Conservation (phyloP, 768 basidiomycete genomes). For the Mrakia blollopis region DNA sequence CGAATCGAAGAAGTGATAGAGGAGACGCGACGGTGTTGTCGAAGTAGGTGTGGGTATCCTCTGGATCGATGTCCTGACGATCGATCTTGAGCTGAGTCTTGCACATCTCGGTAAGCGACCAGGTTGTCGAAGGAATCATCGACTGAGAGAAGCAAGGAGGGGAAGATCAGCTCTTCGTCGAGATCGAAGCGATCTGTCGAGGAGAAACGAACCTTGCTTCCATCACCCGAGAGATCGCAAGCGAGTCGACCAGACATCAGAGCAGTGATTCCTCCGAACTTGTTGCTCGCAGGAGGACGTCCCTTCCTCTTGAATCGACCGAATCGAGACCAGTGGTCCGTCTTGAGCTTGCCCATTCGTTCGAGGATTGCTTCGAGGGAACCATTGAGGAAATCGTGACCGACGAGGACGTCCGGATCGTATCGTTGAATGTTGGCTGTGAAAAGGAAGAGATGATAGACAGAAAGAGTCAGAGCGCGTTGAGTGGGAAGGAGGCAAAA, state of each 20-base stretch:
- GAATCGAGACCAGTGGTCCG: slow-evolving; percentile 89
- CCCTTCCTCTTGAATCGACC: slow-evolving; percentile 70
- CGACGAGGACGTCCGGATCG: slow-evolving; percentile 91
- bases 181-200: not conserved
- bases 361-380: slow-evolving; percentile 84
- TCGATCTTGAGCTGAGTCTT: slow-evolving; percentile 76
- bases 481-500: not conserved
- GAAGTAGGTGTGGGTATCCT: slow-evolving; percentile 85
- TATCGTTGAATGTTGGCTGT: slow-evolving; percentile 70
- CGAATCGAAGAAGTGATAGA: slow-evolving; percentile 74
- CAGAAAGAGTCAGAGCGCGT: not conserved
- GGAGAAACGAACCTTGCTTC: slow-evolving; percentile 72
- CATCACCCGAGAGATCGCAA: slow-evolving; percentile 90
- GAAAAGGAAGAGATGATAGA: not conserved
- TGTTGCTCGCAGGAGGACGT: slow-evolving; percentile 57
- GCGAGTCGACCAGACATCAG: slow-evolving; percentile 80
- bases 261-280: slow-evolving; percentile 57
- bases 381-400: slow-evolving; percentile 88
- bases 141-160: slow-evolving; percentile 51
- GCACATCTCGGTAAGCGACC: slow-evolving; percentile 98
- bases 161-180: not conserved
- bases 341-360: slow-evolving; percentile 83
- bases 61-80: slow-evolving; percentile 90
- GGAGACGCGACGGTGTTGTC: slow-evolving; percentile 74
- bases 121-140: slow-evolving; percentile 96